These are phyloP conservation scores for Yamadazyma friedrichii DNA, from an alignment of 1,139 yeast species.

Conservation along the genomic window DNA sequence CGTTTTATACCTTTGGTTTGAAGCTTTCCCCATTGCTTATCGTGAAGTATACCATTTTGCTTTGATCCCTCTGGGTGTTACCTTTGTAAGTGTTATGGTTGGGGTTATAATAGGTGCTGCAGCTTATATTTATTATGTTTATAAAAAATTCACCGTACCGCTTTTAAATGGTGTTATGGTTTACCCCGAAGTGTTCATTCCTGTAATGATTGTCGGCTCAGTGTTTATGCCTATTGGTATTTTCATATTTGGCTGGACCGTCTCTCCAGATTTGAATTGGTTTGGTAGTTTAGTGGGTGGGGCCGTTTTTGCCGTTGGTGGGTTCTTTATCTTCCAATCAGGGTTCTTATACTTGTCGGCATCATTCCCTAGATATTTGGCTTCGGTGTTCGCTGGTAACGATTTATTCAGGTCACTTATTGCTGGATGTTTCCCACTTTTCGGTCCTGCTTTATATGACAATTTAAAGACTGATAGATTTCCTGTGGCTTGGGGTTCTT, in stretches of 20 bases:
- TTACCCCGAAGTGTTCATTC: conserved; percentile 39
- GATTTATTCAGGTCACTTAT: conserved; percentile 50
- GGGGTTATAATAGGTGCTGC: conserved; percentile 24
- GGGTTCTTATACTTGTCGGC: conserved; percentile 33
- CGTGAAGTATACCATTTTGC: conserved; percentile 45
- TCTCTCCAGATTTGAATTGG: conserved; percentile 40
- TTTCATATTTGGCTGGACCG: conserved; percentile 53
- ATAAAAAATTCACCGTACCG: conserved; percentile 23
- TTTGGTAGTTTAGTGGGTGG: conserved; percentile 41
- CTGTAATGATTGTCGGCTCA: conserved; percentile 24
- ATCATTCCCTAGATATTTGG: conserved; percentile 41
- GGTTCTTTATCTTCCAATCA: conserved; percentile 42
- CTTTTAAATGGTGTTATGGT: conserved; percentile 22
- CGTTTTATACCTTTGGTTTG: conserved; percentile 56
- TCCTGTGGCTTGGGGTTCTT: conserved; percentile 59
- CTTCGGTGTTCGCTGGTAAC: conserved; percentile 61
- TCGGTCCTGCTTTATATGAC: conserved; percentile 51
- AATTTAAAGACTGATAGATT: conserved; percentile 43
- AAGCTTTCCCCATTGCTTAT: conserved; percentile 60
- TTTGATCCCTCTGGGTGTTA: conserved; percentile 46
- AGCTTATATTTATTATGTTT: conserved; percentile 23
- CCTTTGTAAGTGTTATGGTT: conserved; percentile 43
- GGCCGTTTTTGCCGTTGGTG: conserved; percentile 34
- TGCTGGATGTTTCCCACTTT: conserved; percentile 64
- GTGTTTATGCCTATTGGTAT: conserved; percentile 43